These are phyloP conservation scores for Colletotrichum lentis DNA, from an alignment of 2,329 filamentous ascomycete genomes.

Conservation along the genomic window DNA sequence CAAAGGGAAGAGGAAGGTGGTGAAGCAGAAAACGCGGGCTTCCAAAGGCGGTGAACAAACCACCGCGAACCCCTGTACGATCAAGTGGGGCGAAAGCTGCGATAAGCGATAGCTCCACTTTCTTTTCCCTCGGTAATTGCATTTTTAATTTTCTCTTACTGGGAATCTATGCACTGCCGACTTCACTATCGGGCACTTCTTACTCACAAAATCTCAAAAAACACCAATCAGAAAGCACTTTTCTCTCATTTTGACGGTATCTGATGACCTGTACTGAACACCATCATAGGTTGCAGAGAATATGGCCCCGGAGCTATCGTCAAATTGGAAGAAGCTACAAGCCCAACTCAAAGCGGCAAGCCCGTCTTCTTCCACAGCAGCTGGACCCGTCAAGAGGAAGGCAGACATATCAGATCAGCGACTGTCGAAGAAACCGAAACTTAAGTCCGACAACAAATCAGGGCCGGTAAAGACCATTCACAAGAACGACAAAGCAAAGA, in stretches of 20 bases:
- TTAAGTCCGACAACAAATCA: slow-evolving; percentile 24
- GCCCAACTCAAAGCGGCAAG: slow-evolving; percentile 63
- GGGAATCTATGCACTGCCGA: background rate
- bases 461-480: slow-evolving; percentile 36
- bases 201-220: background rate
- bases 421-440: slow-evolving; percentile 46
- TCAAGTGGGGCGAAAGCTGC: no score
- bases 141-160: slow-evolving; percentile 26
- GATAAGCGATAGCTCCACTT: background rate
- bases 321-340: slow-evolving; percentile 83
- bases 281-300: slow-evolving; percentile 13
- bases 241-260: background rate
- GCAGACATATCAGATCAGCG: slow-evolving; percentile 44
- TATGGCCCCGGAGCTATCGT: slow-evolving; percentile 63
- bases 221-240: background rate
- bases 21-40: slow-evolving; percentile 36
- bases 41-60: slow-evolving; percentile 26
- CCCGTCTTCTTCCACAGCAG: slow-evolving; percentile 46
- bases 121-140: slow-evolving; percentile 12
- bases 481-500: slow-evolving; percentile 43
- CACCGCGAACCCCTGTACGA: slow-evolving; percentile 19
- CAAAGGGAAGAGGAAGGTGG: slow-evolving; percentile 18
- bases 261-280: background rate
- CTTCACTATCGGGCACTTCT: background rate
- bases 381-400: slow-evolving; percentile 52